Base-by-base conservation (phyloP, 106 monocot genomes). In the Allium fistulosum region DNA sequence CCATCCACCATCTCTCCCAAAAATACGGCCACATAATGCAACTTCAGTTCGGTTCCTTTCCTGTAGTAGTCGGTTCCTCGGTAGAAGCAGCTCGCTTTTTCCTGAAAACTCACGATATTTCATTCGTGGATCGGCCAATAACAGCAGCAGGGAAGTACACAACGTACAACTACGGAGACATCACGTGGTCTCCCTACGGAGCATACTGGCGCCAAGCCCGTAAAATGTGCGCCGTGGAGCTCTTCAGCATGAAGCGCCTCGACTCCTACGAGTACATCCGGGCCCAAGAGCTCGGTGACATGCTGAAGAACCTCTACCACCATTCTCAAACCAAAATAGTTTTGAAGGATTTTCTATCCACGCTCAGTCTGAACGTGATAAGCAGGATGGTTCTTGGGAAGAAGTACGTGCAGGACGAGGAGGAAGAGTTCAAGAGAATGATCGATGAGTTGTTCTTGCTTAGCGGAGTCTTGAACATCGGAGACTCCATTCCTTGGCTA, bases 361-460 rank as follows among this genome's bases (percentile, higher is more conserved):
- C 85, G 15, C 46, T 86, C 4, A 93, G 79, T 55, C 75, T 93
- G 50, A 79, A 81, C 65, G 72, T 86, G 49, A 93, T 93, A 8
- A 67, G 83, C 49, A 75, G 85, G 52, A 93, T 93, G 92, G 88
- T 86, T 9, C 56, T 93, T 11, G 92, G 92, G 14, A 85, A 72
- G 76, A 83, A 72, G 58, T 93, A 86, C 63, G 22, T 76, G 16
- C 62, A 70, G 47, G 65, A 13, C 12, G 50, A 64, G 47, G 60
- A 71, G 6, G 77, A 77, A 63, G 90, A 94, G 76, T 94, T 94
- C 76, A 90, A 86, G 73, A 52, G 10, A 80, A 94, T 90, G 89
- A 63, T 94, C 3, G 86, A 94, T 58, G 93, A 94, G 86, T 61
- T 89, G 26, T 86, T 93, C 71, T 66, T 88, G 52, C 76, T 93